These are phyloP conservation scores for Fusarium agapanthi DNA, from an alignment of 2,329 filamentous ascomycete species.

Conservation along the genomic window DNA sequence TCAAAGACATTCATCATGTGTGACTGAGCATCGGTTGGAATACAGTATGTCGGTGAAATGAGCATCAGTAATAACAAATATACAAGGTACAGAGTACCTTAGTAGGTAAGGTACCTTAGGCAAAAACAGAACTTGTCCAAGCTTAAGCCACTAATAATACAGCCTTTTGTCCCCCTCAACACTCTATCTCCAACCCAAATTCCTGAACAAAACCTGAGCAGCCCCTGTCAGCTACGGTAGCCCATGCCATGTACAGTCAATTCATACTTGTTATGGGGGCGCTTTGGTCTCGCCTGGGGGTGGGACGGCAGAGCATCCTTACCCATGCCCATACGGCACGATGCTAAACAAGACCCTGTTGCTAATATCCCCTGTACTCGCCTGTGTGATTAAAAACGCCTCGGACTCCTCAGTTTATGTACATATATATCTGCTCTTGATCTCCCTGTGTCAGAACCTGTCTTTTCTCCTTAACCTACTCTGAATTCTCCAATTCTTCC, in stretches of 20 bases:
- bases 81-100: neutral
- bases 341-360: constrained; percentile 27
- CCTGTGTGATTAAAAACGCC: constrained; percentile 31
- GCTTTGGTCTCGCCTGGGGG: constrained; percentile 4
- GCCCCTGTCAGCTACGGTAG: neutral
- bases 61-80: neutral
- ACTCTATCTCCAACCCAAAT: neutral
- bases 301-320: constrained; percentile 29
- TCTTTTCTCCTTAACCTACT: neutral
- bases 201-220: neutral
- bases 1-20: neutral
- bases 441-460: neutral
- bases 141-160: constrained; percentile 22
- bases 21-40: neutral
- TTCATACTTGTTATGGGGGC: constrained; percentile 10
- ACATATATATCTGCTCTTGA: constrained; percentile 14
- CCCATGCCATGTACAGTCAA: neutral
- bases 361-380: constrained; percentile 34
- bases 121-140: constrained; percentile 9
- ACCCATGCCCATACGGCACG: constrained; percentile 6
- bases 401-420: neutral
- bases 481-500: neutral
- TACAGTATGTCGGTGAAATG: neutral
- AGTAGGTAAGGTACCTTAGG: neutral
- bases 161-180: neutral